Evolutionary conservation across 176 grass and related monocot species (phyloP), one percentile per base, ranked within the genome.

Genomic region (Panicum miliaceum): DNA sequence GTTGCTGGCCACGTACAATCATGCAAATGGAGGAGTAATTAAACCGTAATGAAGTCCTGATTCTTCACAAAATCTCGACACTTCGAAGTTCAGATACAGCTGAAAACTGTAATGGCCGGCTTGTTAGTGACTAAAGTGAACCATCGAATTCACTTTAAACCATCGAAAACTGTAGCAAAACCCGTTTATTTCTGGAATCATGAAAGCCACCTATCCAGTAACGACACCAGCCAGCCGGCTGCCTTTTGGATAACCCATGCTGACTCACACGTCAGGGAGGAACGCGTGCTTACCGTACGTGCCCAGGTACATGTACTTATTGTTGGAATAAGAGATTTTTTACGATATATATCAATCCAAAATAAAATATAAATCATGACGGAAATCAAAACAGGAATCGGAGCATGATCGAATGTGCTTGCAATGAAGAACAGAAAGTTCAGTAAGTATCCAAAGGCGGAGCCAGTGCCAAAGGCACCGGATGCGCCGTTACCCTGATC

Each of bases 261-360:
- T 77, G 63, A 82, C 53, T 82, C 35, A 13, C 15, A 52, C 8
- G 15, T 20, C 53, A 22, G 7, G 26, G 34, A 18, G 1, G 42
- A 25, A 13, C 4, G 47, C 5, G 12, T 12, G 35, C 84, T 68
- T 67, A 90, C 91, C 78, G 35, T 76, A 93, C 18, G 88, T 93
- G 20, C 91, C 91, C 2, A 93, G 88, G 68, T 93, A 90, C 73
- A 93, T 82, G 43, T 93, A 93, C 68, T 90, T 93, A 82, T 90
- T 90, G 23, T n/a, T n/a, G n/a, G n/a, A n/a, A n/a, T n/a, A n/a
- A n/a, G n/a, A n/a, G n/a, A n/a, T n/a, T n/a, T n/a, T n/a, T n/a
- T n/a, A n/a, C n/a, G n/a, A n/a, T n/a, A n/a, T n/a, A n/a, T n/a
- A n/a, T n/a, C n/a, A n/a, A n/a, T n/a, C n/a, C n/a, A n/a, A n/a